Percentiles rank a stretch among this genome's conserved stretches.
These are phyloP conservation scores for Coemansia sp. DNA, from an alignment of 192 early-diverging fungal species.

Conservation along the genomic window DNA sequence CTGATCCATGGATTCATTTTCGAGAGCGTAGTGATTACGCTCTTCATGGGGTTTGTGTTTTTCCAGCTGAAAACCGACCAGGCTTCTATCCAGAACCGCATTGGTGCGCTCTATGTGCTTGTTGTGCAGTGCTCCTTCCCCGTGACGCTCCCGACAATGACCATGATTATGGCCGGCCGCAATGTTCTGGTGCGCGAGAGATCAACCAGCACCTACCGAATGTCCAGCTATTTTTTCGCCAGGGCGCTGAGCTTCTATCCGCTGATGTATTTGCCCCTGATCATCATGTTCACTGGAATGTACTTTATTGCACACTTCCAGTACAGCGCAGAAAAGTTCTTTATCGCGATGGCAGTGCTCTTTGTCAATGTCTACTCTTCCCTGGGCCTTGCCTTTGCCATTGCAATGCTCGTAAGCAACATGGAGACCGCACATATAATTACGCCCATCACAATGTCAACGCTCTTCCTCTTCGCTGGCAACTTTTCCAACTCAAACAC, in stretches of 20 bases:
- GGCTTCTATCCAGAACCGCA: too few relatives aligned
- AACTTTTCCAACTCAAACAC: conserved; percentile 29
- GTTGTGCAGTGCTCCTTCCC: conserved; percentile 49
- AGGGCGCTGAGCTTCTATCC: conserved; percentile 56
- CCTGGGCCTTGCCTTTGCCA: conserved; percentile 26
- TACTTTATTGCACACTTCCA: conserved; percentile 35
- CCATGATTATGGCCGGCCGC: conserved; percentile 36
- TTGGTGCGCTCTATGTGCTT: conserved; percentile 41
- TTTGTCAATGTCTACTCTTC: conserved; percentile 21
- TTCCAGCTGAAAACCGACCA: conserved; percentile 38
- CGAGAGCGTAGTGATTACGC: conserved; percentile 21
- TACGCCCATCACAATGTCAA: conserved; percentile 17
- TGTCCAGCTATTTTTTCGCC: conserved; percentile 58
- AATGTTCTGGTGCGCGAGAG: conserved; percentile 59
- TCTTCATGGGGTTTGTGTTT: conserved; percentile 57
- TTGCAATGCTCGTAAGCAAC: conserved; percentile 23
- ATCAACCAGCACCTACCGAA: conserved; percentile 59
- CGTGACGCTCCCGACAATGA: conserved; percentile 56
- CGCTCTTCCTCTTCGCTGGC: conserved; percentile 36
- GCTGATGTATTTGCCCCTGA: conserved; percentile 21
- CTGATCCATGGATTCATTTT: conserved; percentile 20
- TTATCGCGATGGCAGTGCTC: conserved; percentile 26
- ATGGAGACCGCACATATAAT: conserved; percentile 29
- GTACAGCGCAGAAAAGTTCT: conserved; percentile 28
- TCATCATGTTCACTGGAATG: conserved; percentile 25